These are phyloP conservation scores for Aspergillus viridinutans DNA, from an alignment of 2,329 filamentous ascomycete genomes.

Conservation along the genomic window DNA sequence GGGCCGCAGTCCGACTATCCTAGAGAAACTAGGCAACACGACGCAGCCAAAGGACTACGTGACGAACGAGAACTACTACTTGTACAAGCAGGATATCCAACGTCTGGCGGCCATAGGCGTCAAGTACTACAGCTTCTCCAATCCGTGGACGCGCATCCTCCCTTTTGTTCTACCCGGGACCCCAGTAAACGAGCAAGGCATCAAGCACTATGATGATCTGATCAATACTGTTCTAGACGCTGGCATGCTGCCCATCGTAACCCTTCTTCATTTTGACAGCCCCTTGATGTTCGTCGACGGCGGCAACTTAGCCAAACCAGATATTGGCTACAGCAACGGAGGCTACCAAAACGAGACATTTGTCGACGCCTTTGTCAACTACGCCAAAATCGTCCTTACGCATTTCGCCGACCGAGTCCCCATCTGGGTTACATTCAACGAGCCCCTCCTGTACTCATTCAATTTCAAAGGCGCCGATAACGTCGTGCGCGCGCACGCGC, in stretches of 20 bases:
- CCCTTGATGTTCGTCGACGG: constrained; percentile 22
- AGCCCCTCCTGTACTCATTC: constrained; percentile 34
- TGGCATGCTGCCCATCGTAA: constrained; percentile 44
- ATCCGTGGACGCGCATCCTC: constrained; percentile 48
- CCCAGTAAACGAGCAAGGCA: constrained; percentile 44
- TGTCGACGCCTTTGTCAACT: constrained; percentile 37
- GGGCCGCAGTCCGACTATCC: constrained; percentile 36
- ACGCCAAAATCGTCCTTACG: constrained; percentile 36
- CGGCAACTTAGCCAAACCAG: constrained; percentile 14
- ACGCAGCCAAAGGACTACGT: constrained; percentile 45
- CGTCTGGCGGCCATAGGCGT: constrained; percentile 37
- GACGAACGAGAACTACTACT: constrained; percentile 48
- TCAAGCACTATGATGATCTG: constrained; percentile 48
- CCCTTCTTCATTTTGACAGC: constrained; percentile 34
- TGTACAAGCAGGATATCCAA: constrained; percentile 47
- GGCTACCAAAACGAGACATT: constrained; percentile 39
- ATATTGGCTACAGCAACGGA: constrained; percentile 22
- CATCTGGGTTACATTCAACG: constrained; percentile 42
- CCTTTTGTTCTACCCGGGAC: constrained; percentile 44
- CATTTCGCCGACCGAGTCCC: constrained; percentile 39
- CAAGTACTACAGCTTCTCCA: constrained; percentile 42
- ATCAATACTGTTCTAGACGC: constrained; percentile 42
- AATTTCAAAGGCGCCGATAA: constrained; percentile 50
- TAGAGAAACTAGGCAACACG: constrained; percentile 34
- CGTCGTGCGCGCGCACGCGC: constrained; percentile 41